phyloP scores from a whole-genome alignment of 2,329 filamentous ascomycete genomes.

The Sporothrix variecibatus region DNA sequence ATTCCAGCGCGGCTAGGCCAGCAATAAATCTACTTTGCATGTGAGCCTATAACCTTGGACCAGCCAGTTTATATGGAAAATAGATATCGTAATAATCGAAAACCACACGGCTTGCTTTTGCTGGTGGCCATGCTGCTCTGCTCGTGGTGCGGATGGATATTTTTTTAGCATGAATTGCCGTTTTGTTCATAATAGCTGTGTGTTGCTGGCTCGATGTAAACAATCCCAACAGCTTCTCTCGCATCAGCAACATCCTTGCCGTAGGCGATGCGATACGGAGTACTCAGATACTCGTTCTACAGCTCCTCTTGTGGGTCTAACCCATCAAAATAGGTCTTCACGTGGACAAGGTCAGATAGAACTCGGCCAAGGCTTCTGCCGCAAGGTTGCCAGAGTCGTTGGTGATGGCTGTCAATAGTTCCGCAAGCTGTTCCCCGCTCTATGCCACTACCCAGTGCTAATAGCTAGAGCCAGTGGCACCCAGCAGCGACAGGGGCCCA shows the following conservation, averaged over 20 bases:
- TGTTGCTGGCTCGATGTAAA: slow-evolving; percentile 38
- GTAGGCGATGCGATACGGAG: slow-evolving; percentile 33
- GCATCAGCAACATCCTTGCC: slow-evolving; percentile 33
- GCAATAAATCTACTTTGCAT: too few relatives aligned
- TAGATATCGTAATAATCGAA: too few relatives aligned
- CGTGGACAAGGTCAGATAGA: slow-evolving; percentile 37
- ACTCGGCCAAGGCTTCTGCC: slow-evolving; percentile 41
- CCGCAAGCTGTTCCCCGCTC: not conserved
- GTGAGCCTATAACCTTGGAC: too few relatives aligned
- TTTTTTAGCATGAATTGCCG: not conserved
- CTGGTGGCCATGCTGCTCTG: not conserved
- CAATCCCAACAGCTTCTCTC: slow-evolving; percentile 35
- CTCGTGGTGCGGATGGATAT: not conserved
- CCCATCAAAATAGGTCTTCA: slow-evolving; percentile 37
- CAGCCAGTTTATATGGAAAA: too few relatives aligned
- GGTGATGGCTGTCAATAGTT: slow-evolving; percentile 37
- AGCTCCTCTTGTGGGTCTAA: slow-evolving; percentile 36
- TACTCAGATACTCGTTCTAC: slow-evolving; percentile 40
- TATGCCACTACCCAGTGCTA: not conserved
- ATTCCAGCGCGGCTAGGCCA: too few relatives aligned
- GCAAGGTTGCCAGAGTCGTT: slow-evolving; percentile 36
- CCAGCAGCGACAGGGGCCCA: too few relatives aligned
- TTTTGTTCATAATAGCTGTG: slow-evolving; percentile 32
- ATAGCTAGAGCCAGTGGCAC: too few relatives aligned
- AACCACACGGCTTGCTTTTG: not conserved